These are phyloP conservation scores for Chrysophaeum taylorii DNA, from an alignment of 352 stramenopile genomes.

Conservation along the genomic window DNA sequence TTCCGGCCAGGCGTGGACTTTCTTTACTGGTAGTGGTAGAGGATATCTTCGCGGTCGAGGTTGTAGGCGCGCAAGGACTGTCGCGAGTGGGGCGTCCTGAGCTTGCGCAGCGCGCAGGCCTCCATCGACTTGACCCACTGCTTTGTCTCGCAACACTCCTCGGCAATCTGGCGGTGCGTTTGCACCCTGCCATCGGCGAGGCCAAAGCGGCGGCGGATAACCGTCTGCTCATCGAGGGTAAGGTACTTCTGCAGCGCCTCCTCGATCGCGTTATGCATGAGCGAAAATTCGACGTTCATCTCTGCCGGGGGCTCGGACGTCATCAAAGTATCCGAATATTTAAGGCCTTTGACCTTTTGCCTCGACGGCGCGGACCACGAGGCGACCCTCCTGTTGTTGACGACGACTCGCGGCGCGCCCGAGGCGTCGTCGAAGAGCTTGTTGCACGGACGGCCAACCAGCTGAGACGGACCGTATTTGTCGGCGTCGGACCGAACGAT, in stretches of 20 bases:
- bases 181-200: conserved; percentile 54
- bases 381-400: neutral
- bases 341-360: neutral
- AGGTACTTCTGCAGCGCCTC: conserved; percentile 21
- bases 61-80: neutral
- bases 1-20: too few species aligned
- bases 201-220: conserved; percentile 52
- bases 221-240: conserved; percentile 44
- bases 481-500: neutral
- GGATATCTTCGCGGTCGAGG: neutral
- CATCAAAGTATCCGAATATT: neutral
- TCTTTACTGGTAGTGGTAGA: too few species aligned
- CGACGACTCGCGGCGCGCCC: neutral
- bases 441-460: neutral
- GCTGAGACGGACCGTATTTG: neutral
- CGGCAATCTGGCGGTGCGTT: conserved; percentile 51
- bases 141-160: conserved; percentile 47
- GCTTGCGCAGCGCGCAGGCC: conserved; percentile 50
- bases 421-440: neutral
- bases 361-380: neutral
- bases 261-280: neutral
- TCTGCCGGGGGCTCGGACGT: neutral
- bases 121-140: conserved; percentile 57
- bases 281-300: neutral
- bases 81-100: conserved; percentile 36